A percentile compares a stretch with the other conserved stretches of the same genome.
These are phyloP conservation scores for Chaetomium sp. DNA, from an alignment of 2,329 filamentous ascomycete species.

Conservation along the genomic window DNA sequence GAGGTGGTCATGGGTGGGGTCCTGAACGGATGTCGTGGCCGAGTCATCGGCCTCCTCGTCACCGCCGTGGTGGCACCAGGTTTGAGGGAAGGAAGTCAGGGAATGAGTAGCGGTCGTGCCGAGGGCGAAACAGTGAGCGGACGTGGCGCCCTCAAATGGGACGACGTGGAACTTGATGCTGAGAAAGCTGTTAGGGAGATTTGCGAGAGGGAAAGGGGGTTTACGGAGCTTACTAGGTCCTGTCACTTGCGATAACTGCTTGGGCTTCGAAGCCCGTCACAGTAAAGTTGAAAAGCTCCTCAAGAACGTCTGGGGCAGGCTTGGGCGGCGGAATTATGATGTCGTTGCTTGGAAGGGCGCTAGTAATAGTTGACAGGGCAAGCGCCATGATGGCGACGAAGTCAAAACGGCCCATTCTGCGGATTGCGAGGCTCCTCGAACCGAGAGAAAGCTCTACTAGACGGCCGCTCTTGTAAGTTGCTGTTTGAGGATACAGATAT, in stretches of 20 bases:
- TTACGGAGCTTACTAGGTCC: slow-evolving; percentile 10
- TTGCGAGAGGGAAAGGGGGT: neutral
- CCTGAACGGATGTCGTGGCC: neutral
- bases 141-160: neutral
- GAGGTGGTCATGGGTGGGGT: neutral
- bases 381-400: neutral
- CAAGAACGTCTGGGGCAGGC: neutral
- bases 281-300: slow-evolving; percentile 11
- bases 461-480: no score
- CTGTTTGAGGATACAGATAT: no score
- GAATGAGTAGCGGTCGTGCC: slow-evolving; percentile 16
- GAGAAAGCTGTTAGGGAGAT: neutral
- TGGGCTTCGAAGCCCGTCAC: slow-evolving; percentile 17
- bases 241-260: slow-evolving; percentile 18
- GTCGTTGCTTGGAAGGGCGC: neutral
- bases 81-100: slow-evolving; percentile 11
- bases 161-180: slow-evolving; percentile 21
- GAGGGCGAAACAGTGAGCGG: slow-evolving; percentile 13
- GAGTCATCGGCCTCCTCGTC: neutral
- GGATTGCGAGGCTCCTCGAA: no score
- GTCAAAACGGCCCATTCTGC: no score
- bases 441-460: no score
- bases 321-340: neutral
- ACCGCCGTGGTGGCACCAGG: slow-evolving; percentile 12
- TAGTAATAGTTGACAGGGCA: neutral